Base-by-base conservation (phyloP, 2,329 filamentous ascomycete species). In the Trichophyton simii region DNA sequence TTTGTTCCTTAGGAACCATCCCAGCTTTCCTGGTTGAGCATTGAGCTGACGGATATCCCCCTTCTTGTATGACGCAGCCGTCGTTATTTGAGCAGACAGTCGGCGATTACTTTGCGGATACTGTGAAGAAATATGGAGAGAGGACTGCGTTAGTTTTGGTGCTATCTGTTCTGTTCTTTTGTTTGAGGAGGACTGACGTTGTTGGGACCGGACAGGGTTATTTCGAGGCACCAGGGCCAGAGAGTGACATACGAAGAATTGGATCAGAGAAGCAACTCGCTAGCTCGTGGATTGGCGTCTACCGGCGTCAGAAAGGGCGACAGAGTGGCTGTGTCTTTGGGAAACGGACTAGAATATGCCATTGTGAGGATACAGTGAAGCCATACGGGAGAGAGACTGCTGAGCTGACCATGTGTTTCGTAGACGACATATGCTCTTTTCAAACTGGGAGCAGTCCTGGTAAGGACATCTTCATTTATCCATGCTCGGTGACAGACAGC, bases 381-480 rank as follows among this genome's bases (percentile, higher is more conserved):
- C n/a, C 6, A 42, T 8, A 7, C 3, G 18, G 34, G 28, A 13
- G 20, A 48, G 2, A 18, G 28, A 57, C 34, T 58, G 28, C 38
- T 15, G 48, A 52, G 57, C 34, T 58, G 55, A 42, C 41, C n/a
- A 36, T 65, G 4, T 4, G 34, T 6, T 50, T 31, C 25, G 41
- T 59, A 76, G 80, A 72, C 73, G 20, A 92, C 87, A 4, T 97
- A 97, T 74, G 91, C 91, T 0, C 73, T 94, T 60, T 96, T 92
- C 78, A 97, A 97, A 74, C 81, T 97, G 8, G 94, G 94, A n/a
- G 92, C 89, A 25, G 83, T 97, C 58, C 78, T 97, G 64, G 91
- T 84, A 71, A 63, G 75, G 67, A 13, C 7, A 31, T 46, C 18
- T 34, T 13, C 7, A 13, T 13, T 9, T 44, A n/a, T 9, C 25